Conservation (phyloP, 192 early-diverging fungal species). For the Allomyces javanicus region DNA sequence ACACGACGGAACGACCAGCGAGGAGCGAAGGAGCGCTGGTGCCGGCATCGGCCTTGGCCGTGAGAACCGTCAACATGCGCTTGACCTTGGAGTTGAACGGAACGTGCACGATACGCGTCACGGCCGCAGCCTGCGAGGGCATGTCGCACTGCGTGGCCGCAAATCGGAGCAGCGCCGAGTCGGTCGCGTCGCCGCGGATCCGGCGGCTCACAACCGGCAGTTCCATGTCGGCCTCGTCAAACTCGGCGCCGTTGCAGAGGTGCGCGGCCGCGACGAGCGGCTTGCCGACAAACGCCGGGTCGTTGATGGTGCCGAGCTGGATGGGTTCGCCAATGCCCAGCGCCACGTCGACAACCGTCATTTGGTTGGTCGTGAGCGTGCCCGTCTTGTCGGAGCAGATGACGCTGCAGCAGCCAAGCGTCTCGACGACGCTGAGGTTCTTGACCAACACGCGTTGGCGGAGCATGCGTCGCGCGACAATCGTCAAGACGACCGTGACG, state of each 20-base stretch:
- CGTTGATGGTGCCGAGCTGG: constrained; percentile 1
- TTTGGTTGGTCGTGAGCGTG: constrained; percentile 61
- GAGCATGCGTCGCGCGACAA: constrained; percentile 59
- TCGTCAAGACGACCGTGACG: constrained; percentile 50
- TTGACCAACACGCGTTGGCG: constrained; percentile 51
- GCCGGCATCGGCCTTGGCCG: constrained; percentile 7
- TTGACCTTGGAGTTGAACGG: constrained; percentile 60
- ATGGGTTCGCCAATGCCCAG: constrained; percentile 18
- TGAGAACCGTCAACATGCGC: constrained; percentile 34
- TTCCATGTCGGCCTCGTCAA: constrained; percentile 25
- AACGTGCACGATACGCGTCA: constrained; percentile 22
- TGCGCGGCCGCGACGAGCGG: constrained; percentile 11
- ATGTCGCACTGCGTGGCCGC: constrained; percentile 18
- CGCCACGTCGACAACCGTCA: constrained; percentile 32
- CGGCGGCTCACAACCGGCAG: constrained; percentile 33
- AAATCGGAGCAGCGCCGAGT: constrained; percentile 58
- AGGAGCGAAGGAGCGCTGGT: constrained; percentile 3
- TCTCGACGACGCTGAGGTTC: constrained; percentile 70
- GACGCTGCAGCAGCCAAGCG: constrained; percentile 58
- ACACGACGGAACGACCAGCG: not conserved
- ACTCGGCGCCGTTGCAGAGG: constrained; percentile 48
- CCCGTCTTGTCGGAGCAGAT: constrained; percentile 82
- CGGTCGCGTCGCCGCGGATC: constrained; percentile 68
- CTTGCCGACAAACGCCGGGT: not conserved
- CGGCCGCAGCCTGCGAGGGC: constrained; percentile 2